phyloP scores from a whole-genome alignment of 2,329 filamentous ascomycete species.

The Pyricularia sp. region DNA sequence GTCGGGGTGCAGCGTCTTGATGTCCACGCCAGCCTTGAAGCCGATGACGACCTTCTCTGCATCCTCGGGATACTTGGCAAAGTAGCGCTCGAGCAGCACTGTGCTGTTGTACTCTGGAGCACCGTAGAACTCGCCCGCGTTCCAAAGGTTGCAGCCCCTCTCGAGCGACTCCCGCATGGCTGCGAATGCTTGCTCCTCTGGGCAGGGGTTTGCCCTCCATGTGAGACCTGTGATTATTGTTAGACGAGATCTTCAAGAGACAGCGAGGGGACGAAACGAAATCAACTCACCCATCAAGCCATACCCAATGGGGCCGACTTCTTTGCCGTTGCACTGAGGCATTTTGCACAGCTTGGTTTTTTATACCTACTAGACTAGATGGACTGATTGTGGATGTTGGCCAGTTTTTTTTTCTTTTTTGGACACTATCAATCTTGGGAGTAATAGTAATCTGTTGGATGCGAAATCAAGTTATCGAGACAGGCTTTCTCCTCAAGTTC shows the following conservation, averaged over 20 bases:
- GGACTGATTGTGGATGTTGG: neutral
- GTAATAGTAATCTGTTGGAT: neutral
- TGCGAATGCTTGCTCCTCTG: conserved; percentile 40
- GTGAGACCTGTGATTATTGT: conserved; percentile 27
- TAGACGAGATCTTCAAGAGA: neutral
- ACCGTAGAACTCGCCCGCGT: conserved; percentile 58
- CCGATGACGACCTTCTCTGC: conserved; percentile 51
- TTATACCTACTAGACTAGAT: no score
- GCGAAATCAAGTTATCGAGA: neutral
- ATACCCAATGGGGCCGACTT: conserved; percentile 20
- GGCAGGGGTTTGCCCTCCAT: conserved; percentile 27
- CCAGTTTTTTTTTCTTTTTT: no score
- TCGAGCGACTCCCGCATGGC: conserved; percentile 44
- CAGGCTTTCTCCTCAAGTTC: neutral
- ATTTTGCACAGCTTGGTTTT: neutral
- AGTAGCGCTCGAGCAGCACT: conserved; percentile 52
- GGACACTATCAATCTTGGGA: no score
- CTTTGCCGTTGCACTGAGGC: conserved; percentile 15
- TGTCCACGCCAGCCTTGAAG: conserved; percentile 49
- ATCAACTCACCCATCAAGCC: conserved; percentile 20
- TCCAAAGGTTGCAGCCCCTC: conserved; percentile 42
- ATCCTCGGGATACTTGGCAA: conserved; percentile 53
- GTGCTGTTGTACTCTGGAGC: conserved; percentile 45
- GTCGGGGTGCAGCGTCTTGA: conserved; percentile 65
- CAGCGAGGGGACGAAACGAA: neutral